Evolutionary conservation across 2,329 filamentous ascomycete genomes (phyloP).

Genomic region (Fusarium verticillioides): DNA sequence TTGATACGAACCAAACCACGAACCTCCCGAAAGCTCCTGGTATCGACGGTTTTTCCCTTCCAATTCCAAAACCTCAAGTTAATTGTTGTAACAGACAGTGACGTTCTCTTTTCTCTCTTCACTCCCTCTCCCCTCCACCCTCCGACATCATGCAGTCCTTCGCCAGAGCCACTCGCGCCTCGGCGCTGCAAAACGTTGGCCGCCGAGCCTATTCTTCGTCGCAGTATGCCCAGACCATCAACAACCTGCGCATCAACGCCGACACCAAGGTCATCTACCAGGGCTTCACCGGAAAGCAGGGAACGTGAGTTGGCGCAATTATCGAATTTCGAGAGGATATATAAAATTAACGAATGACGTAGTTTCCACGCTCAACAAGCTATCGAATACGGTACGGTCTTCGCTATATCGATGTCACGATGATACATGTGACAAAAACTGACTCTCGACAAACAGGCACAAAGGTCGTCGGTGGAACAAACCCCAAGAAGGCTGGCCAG

Average conservation of each 20-base stretch:
- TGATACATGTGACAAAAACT: slow-evolving; percentile 46
- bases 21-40: slow-evolving; percentile 44
- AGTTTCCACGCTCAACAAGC: slow-evolving; percentile 98
- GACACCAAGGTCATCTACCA: slow-evolving; percentile 97
- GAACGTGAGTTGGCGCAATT: slow-evolving; percentile 73
- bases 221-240: slow-evolving; percentile 77
- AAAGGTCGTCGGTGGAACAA: slow-evolving; percentile 97
- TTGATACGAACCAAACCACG: slow-evolving; percentile 43
- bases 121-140: slow-evolving; percentile 2
- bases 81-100: slow-evolving; percentile 24
- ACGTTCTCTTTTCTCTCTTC: not conserved
- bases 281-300: slow-evolving; percentile 97
- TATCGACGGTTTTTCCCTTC: slow-evolving; percentile 44
- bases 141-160: slow-evolving; percentile 82
- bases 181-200: slow-evolving; percentile 71
- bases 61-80: slow-evolving; percentile 32
- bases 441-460: slow-evolving; percentile 71
- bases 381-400: slow-evolving; percentile 89
- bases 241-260: slow-evolving; percentile 91
- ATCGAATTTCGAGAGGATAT: not conserved
- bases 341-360: slow-evolving; percentile 32
- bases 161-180: slow-evolving; percentile 76
- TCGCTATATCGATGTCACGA: slow-evolving; percentile 35
- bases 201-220: slow-evolving; percentile 81
- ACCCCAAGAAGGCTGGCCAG: slow-evolving; percentile 96